Conservation (phyloP, 1,139 yeast genomes). For the Nakaseomyces sp. region DNA sequence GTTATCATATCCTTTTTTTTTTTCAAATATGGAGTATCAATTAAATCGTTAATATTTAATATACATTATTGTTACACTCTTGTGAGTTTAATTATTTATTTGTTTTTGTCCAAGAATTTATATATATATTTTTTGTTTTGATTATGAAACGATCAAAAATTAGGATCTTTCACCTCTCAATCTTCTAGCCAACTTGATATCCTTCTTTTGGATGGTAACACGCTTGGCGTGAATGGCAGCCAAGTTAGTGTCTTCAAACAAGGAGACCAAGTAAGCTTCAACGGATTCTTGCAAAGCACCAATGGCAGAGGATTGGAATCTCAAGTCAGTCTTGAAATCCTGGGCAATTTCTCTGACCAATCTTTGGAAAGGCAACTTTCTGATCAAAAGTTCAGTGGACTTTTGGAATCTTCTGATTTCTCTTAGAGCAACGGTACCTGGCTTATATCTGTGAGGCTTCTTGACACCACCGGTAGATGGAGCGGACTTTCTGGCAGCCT, state of each 20-base stretch:
- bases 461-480: conserved; percentile 97
- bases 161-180: conserved; percentile 92
- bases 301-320: conserved; percentile 96
- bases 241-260: conserved; percentile 93
- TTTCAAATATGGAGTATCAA: background rate
- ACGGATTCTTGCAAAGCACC: conserved; percentile 99
- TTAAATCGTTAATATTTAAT: conserved; percentile 1
- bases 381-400: conserved; percentile 89
- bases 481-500: conserved; percentile 98
- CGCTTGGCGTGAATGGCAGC: conserved; percentile 99
- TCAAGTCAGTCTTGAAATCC: conserved; percentile 94
- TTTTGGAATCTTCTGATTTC: conserved; percentile 98
- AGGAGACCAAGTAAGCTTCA: conserved; percentile 86
- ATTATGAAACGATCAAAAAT: background rate
- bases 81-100: background rate
- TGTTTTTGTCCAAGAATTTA: background rate
- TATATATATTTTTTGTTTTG: background rate
- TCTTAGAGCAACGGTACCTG: conserved; percentile 99
- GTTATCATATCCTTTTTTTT: too few species aligned
- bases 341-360: conserved; percentile 96
- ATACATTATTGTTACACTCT: conserved; percentile 2
- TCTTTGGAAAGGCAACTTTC: conserved; percentile 98
- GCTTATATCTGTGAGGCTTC: conserved; percentile 99
- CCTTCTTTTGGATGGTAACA: conserved; percentile 98
- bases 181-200: conserved; percentile 97